Evolutionary conservation across 2,329 filamentous ascomycete species (phyloP), one percentile per base, ranked within the genome.

Genomic region (Fusarium nurragi): DNA sequence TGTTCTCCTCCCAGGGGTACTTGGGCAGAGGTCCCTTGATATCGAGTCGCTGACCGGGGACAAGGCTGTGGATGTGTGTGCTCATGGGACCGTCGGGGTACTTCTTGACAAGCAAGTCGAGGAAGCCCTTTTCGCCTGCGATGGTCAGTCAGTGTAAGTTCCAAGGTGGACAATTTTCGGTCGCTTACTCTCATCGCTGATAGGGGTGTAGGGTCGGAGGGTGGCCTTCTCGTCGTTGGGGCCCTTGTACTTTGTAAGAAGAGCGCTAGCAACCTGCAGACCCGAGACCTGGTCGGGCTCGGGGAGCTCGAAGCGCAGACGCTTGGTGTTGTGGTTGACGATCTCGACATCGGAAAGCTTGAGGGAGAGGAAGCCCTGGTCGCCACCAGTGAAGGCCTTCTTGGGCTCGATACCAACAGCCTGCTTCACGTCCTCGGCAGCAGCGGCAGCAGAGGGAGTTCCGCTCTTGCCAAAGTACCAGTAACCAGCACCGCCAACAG

Each of bases 11-110:
- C 94, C 94, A 98, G 28, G 87, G 80, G 80, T 97, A 98, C 81
- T 99, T 99, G 73, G 93, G 92, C 36, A 99, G 88, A 3, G 95
- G 95, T 18, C 95, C 95, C 86, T 99, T 98, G 83, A 99, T 88
- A 64, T 94, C 90, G 53, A 99, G 88, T 16, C 85, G 84, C 79
- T 98, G 90, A 64, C 93, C 92, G 40, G 92, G 89, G 30, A 85
- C 83, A 88, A 99, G 87, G 75, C 86, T 84, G 84, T 97, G 92
- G 47, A 99, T 77, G 81, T 98, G 91, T 69, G 88, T 87, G 66
- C 92, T 96, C 95, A 99, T 98, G 63, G 92, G 90, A 34, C 95
- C 95, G 73, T 89, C 85, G 64, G 91, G 90, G 83, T 99, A 99
- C 74, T 88, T 88, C 86, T 99, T 99, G 74, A 99, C 86, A 49